Evolutionary conservation across 225 moss, liverwort and hornwort species (phyloP).

Genomic region (Pseudisothecium myosuroides): DNA sequence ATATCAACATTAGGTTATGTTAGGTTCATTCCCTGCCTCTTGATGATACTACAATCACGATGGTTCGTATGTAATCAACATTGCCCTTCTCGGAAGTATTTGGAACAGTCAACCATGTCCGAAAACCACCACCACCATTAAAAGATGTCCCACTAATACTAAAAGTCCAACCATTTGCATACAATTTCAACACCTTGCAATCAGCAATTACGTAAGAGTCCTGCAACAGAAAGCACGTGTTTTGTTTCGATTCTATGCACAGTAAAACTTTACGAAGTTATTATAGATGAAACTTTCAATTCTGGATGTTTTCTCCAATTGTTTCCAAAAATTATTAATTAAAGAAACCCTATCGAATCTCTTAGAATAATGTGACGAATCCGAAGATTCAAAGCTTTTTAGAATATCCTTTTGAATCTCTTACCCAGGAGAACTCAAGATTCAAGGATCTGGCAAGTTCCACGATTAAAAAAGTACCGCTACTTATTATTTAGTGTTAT

Average conservation of each 20-base stretch:
- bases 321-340: not conserved
- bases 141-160: not conserved
- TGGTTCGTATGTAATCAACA: not conserved
- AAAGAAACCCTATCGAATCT: not conserved
- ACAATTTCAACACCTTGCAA: not conserved
- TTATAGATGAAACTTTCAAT: not conserved
- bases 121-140: not conserved
- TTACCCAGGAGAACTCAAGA: not conserved
- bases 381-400: not conserved
- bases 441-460: not conserved
- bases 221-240: not conserved
- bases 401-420: not conserved
- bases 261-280: not conserved
- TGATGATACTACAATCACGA: not conserved
- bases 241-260: not conserved
- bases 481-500: not conserved
- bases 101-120: not conserved
- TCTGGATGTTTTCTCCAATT: not conserved
- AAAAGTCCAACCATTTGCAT: not conserved
- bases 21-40: not conserved
- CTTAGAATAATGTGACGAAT: not conserved
- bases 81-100: not conserved
- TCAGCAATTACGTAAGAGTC: not conserved
- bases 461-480: not conserved
- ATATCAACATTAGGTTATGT: not conserved